Evolutionary conservation across 805 yeast genomes (phyloP).

Genomic region (Candida odintsovae): DNA sequence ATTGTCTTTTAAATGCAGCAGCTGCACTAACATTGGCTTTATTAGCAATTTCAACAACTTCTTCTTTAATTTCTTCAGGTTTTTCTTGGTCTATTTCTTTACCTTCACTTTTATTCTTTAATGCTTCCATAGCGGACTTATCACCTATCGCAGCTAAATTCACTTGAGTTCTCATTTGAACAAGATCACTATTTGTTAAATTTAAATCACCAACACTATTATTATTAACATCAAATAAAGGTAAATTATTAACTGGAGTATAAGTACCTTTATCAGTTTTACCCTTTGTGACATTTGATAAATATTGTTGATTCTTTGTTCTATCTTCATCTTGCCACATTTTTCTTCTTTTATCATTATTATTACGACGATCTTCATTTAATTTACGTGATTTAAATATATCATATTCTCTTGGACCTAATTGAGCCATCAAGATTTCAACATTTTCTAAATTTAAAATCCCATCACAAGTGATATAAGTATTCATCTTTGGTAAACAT

Average conservation of each 20-base stretch:
- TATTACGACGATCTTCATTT: constrained; percentile 63
- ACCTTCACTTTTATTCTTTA: constrained; percentile 8
- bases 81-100: constrained; percentile 24
- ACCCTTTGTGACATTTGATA: constrained; percentile 59
- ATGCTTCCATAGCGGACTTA: constrained; percentile 7
- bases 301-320: constrained; percentile 36
- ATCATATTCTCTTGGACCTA: constrained; percentile 71
- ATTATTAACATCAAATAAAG: constrained; percentile 72
- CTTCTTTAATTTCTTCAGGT: constrained; percentile 16
- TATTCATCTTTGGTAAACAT: constrained; percentile 56
- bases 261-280: constrained; percentile 67
- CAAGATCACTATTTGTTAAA: constrained; percentile 65
- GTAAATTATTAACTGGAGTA: constrained; percentile 63
- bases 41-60: constrained; percentile 27
- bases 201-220: constrained; percentile 63
- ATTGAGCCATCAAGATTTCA: constrained; percentile 56
- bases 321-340: constrained; percentile 40
- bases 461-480: constrained; percentile 90
- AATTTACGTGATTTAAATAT: constrained; percentile 69
- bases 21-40: constrained; percentile 39
- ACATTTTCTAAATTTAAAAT: constrained; percentile 68
- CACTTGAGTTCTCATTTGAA: constrained; percentile 52
- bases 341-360: constrained; percentile 55
- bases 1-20: constrained; percentile 34
- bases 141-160: constrained; percentile 71